Evolutionary conservation across 108 stramenopile genomes (phyloP), one percentile per base, ranked within the genome.

Genomic region (Conticribra guillardii): DNA sequence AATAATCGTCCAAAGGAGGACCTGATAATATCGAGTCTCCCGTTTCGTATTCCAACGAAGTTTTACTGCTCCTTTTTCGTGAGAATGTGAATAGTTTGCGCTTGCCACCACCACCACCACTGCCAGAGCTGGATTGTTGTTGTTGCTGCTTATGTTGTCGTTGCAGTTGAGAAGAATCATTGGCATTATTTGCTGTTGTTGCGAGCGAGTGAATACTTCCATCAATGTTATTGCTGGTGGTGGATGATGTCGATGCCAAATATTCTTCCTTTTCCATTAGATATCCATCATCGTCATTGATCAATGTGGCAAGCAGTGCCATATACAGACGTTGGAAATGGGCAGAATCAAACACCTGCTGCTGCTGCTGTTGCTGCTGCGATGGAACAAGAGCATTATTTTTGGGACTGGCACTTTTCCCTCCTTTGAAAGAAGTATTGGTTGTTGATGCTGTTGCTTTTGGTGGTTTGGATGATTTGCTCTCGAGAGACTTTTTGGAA

Each of bases 1-100:
- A n/a, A n/a, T n/a, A n/a, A n/a, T 19, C 8, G 16, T 63, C 62
- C 1, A 29, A 46, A 26, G 37, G 15, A 4, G 27, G 2, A 29
- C n/a, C 67, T 21, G 58, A 65, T 18, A 8, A 32, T 23, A 37
- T 61, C 11, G 33, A 3, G 47, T 67, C 59, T 5, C 55, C 60
- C 14, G 61, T 33, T 27, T 60, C 61, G 26, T 69, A 76, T 11
- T 56, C 33, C 32, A 32, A 48, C 27, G 57, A 47, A 15, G 5
- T 18, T 37, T 41, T 49, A 19, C 29, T 69, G 2, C 21, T 21
- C 44, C 49, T 28, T 33, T 47, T 63, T 4, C 76, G 61, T 17
- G 76, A 70, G 56, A 78, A 78, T 21, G 76, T 78, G 30, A 78
- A 78, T 19, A 31, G 76, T 49, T 60, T 78, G 32, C 48, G 63